Evolutionary conservation across 2,329 filamentous ascomycete species (phyloP).

Genomic region (Arthrobotrys sphaeroides): DNA sequence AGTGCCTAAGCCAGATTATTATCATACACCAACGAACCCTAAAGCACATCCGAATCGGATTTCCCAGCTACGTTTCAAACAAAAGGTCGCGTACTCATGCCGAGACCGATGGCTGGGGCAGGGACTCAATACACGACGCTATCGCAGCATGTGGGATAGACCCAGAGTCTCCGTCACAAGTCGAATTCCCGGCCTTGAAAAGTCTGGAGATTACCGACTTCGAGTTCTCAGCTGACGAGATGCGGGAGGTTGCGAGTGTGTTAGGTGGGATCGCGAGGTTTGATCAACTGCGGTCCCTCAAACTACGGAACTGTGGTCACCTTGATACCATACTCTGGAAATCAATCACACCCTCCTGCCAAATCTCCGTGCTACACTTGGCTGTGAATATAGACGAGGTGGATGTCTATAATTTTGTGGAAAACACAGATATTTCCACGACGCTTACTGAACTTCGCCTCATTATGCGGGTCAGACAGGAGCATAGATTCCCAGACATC

Average conservation of each 20-base stretch:
- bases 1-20: neutral
- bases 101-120: neutral
- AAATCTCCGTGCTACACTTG: constrained; percentile 1
- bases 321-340: constrained; percentile 7
- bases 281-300: neutral
- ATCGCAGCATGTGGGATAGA: neutral
- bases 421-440: neutral
- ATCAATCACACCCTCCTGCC: neutral
- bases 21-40: neutral
- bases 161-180: neutral
- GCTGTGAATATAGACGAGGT: neutral
- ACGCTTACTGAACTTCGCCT: constrained; percentile 1
- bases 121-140: neutral
- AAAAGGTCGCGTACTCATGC: neutral
- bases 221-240: neutral
- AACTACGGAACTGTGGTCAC: neutral
- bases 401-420: constrained; percentile 5
- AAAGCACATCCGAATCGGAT: neutral
- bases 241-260: neutral
- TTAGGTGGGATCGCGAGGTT: neutral
- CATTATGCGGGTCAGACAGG: neutral
- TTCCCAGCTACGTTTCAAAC: neutral
- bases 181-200: neutral
- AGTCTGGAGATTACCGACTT: constrained; percentile 10
- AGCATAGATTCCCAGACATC: constrained; percentile 3